Evolutionary conservation across 78 protist species (phyloP), one percentile per base, ranked within the genome.

Genomic region (Protostelium mycophagum): DNA sequence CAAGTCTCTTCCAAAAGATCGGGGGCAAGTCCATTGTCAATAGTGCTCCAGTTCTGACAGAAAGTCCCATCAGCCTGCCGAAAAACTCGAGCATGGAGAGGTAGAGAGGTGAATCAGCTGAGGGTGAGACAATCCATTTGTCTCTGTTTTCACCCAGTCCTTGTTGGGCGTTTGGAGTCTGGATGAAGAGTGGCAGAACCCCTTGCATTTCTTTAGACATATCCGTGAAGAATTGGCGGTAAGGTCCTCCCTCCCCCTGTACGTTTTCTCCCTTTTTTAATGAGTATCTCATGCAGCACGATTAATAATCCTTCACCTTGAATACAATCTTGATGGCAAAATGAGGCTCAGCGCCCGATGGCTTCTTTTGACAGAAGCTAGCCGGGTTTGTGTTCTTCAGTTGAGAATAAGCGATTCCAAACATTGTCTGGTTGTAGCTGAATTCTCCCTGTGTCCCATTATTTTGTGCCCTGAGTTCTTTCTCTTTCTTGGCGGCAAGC

Each of bases 231-330:
- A 90, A n/a, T 34, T 90, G 91, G 5, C 91, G 87, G 88, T 90
- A 90, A 29, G 91, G 91, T 10, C 91, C 91, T 31, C 91, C 88
- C 85, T 90, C 91, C 0, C 91, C 91, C 87, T 37, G 87, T 29
- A 90, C 91, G 88, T 90, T 90, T 38, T 90, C 91, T 0, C 91
- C 91, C 36, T 10, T 25, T 51, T 51, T 16, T 5, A 51, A 51
- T 5, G 16, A 51, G 16, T 25, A 51, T 51, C 73, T 51, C 31
- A 51, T 5, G n/a, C n/a, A 51, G 16, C 31, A 51, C 16, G 5
- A 5, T 51, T 5, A 16, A 16, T 25, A 51, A 51, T 51, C 31
- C 16, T 16, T 51, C 73, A 51, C 73, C 73, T 51, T 1, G 83
- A 90, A 90, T 36, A 36, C 51, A 29, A 90, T 31, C 84, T 90